These are phyloP conservation scores for Mycosphaerelloides madeirae DNA, from an alignment of 2,329 filamentous ascomycete genomes.

Conservation along the genomic window DNA sequence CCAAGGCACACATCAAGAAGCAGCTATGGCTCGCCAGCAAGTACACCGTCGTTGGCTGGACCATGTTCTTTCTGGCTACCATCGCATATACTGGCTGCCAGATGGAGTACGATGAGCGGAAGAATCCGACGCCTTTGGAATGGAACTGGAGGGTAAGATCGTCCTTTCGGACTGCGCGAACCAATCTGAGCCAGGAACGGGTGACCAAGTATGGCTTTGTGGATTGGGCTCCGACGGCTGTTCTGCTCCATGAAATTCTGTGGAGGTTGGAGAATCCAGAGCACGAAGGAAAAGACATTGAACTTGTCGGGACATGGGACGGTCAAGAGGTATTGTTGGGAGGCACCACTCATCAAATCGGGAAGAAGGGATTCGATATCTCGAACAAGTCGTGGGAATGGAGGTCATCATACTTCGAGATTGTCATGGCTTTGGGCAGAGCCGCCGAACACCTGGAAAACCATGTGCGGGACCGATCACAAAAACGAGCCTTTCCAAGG, in stretches of 20 bases:
- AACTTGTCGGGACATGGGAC: conserved; percentile 51
- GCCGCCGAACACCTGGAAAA: conserved; percentile 78
- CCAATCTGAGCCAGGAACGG: conserved; percentile 46
- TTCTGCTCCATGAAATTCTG: conserved; percentile 57
- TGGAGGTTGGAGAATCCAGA: conserved; percentile 63
- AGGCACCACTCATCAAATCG: conserved; percentile 37
- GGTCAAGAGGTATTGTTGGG: conserved; percentile 37
- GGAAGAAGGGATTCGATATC: conserved; percentile 61
- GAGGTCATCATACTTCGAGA: conserved; percentile 79
- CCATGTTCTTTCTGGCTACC: conserved; percentile 55
- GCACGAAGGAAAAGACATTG: conserved; percentile 63
- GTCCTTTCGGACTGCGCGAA: conserved; percentile 57
- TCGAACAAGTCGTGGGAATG: conserved; percentile 74
- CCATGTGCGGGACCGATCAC: conserved; percentile 66
- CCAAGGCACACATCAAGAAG: conserved; percentile 63
- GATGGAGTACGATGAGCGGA: conserved; percentile 70
- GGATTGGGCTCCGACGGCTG: conserved; percentile 67
- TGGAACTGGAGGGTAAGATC: conserved; percentile 71
- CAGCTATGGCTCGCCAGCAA: conserved; percentile 67
- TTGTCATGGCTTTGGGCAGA: conserved; percentile 70
- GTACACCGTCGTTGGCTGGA: conserved; percentile 62
- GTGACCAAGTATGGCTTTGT: conserved; percentile 53
- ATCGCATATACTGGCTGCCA: conserved; percentile 62
- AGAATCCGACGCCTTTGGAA: conserved; percentile 75
- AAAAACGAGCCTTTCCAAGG: conserved; percentile 63